Conservation (phyloP, 108 stramenopile genomes). For the Conticribra weissflogii region DNA sequence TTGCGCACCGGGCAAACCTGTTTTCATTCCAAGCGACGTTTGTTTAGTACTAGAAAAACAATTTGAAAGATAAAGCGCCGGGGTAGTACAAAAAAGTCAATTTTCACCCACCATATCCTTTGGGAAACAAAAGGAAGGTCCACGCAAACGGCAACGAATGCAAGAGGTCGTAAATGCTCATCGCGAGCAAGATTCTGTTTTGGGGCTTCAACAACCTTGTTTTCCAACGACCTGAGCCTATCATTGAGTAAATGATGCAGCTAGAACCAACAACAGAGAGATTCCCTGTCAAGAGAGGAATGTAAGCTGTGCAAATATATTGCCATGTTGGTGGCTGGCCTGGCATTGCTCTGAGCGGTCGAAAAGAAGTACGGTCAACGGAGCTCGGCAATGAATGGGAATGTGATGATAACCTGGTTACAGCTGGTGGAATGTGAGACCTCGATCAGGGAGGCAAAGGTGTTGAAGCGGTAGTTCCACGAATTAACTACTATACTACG, state of each 20-base stretch:
- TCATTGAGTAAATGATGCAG: conserved; percentile 8
- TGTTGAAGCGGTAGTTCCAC: too few relatives aligned
- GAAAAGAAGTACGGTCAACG: too few relatives aligned
- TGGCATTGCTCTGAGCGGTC: too few relatives aligned
- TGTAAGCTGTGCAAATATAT: not conserved
- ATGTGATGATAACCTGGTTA: too few relatives aligned
- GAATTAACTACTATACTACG: too few relatives aligned
- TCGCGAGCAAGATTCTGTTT: conserved; percentile 13
- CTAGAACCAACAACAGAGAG: conserved; percentile 17
- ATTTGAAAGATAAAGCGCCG: not conserved
- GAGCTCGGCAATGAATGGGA: too few relatives aligned
- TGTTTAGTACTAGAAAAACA: not conserved
- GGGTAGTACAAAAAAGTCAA: too few relatives aligned
- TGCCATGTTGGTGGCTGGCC: conserved; percentile 15
- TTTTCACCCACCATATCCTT: not conserved
- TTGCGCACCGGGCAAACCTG: not conserved
- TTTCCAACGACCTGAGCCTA: too few relatives aligned
- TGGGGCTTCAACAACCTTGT: conserved; percentile 7
- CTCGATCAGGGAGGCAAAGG: too few relatives aligned
- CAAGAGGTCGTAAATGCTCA: conserved; percentile 11
- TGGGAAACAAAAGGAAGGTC: conserved; percentile 18
- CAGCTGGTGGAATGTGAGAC: too few relatives aligned
- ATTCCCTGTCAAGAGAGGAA: conserved; percentile 10
- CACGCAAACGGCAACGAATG: conserved; percentile 5
- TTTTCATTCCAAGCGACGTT: not conserved